phyloP scores from a whole-genome alignment of 306 rosid genomes.

The Sesbania bispinosa region DNA sequence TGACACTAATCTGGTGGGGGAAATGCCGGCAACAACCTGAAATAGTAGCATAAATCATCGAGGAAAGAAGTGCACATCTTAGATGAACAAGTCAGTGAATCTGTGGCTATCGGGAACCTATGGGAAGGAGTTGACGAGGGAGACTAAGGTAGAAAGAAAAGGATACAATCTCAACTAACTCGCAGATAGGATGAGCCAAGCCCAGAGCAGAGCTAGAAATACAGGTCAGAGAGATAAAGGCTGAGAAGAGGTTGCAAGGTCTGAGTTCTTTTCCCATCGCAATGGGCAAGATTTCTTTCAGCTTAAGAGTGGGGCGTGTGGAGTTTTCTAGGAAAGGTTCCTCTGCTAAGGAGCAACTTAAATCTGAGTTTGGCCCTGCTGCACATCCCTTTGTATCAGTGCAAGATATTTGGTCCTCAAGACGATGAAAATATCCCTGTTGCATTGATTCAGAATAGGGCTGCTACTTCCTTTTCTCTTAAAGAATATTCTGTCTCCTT shows the following conservation, averaged over 20 bases:
- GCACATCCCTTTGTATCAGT: no score
- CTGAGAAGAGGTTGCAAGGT: not conserved
- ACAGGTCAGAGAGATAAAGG: not conserved
- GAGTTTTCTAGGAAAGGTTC: not conserved
- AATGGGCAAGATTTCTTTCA: not conserved
- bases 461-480: no score
- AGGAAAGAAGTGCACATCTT: not conserved
- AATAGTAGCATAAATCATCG: not conserved
- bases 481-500: no score
- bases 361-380: no score
- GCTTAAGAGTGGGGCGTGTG: not conserved
- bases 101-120: not conserved
- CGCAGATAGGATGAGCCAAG: not conserved
- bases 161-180: not conserved
- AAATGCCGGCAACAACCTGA: not conserved
- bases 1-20: no score
- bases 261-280: not conserved
- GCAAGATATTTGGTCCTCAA: no score
- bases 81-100: not conserved
- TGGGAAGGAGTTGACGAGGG: not conserved
- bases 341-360: no score
- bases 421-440: no score
- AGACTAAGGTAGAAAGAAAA: not conserved
- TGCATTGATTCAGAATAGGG: no score
- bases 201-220: not conserved